Evolutionary conservation across 768 basidiomycete species (phyloP).

Genomic region (Calocera cornea): DNA sequence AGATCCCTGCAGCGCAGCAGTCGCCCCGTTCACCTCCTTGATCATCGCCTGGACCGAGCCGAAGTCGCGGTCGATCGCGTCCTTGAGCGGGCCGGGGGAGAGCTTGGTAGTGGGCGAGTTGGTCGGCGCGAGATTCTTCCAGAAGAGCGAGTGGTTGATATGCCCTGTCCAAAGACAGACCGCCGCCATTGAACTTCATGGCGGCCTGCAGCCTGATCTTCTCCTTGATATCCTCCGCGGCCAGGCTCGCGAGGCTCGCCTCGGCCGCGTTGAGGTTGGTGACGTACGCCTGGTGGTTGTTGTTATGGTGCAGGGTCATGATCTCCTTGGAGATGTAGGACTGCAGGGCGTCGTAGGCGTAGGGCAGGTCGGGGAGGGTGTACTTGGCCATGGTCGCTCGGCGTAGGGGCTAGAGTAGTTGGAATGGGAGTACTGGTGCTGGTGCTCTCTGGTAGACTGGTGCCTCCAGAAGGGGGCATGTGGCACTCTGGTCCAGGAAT

Average conservation of each 20-base stretch:
- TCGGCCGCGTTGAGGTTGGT: constrained; percentile 86
- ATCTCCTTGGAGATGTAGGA: constrained; percentile 86
- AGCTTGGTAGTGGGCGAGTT: constrained; percentile 26
- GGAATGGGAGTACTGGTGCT: no score
- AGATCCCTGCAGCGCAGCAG: constrained; percentile 78
- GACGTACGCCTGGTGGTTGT: constrained; percentile 93
- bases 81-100: constrained; percentile 37
- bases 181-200: constrained; percentile 93
- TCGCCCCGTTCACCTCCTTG: constrained; percentile 72
- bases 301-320: constrained; percentile 88
- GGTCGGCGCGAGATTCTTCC: constrained; percentile 78
- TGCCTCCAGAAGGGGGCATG: no score
- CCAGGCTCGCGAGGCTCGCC: constrained; percentile 45
- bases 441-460: no score
- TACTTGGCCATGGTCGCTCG: constrained; percentile 19
- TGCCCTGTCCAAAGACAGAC: constrained; percentile 46
- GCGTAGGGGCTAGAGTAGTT: neutral
- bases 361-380: constrained; percentile 57
- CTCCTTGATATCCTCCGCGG: constrained; percentile 51
- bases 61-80: constrained; percentile 47
- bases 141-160: constrained; percentile 93
- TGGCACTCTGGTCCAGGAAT: no score
- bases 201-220: constrained; percentile 80
- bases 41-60: constrained; percentile 59
- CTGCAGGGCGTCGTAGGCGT: constrained; percentile 78